phyloP scores from a whole-genome alignment of 2,329 filamentous ascomycete species.

The Aulographum hederae region DNA sequence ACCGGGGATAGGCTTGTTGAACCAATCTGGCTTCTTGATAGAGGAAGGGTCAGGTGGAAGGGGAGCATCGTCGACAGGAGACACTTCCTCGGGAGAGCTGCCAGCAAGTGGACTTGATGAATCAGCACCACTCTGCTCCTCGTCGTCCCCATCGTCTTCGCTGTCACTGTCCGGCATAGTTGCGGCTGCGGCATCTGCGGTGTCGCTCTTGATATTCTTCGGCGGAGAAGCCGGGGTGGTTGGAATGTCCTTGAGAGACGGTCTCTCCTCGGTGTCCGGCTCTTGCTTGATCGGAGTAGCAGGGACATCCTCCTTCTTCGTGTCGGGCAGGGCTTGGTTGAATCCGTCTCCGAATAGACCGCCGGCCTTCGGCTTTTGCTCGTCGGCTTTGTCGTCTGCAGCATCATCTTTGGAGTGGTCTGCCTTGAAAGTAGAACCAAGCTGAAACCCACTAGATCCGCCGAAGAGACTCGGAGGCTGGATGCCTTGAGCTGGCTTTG shows the following conservation, averaged over 20 bases:
- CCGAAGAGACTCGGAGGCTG: no score
- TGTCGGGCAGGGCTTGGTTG: slow-evolving; percentile 35
- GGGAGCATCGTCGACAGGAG: slow-evolving; percentile 16
- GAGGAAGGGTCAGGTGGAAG: slow-evolving; percentile 18
- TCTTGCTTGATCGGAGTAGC: slow-evolving; percentile 4
- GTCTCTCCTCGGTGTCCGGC: neutral
- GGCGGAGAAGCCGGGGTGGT: slow-evolving; percentile 1
- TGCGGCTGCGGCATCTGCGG: neutral
- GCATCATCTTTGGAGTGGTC: slow-evolving; percentile 40
- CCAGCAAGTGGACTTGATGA: neutral
- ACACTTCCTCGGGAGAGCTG: slow-evolving; percentile 7
- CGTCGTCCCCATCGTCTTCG: neutral
- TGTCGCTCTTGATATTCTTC: neutral
- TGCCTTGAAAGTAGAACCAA: slow-evolving; percentile 48
- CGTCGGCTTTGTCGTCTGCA: neutral
- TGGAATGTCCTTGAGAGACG: neutral
- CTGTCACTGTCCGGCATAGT: neutral
- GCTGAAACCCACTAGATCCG: slow-evolving; percentile 38
- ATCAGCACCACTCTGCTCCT: neutral
- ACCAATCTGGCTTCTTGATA: slow-evolving; percentile 2
- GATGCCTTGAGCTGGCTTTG: no score
- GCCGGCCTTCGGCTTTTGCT: slow-evolving; percentile 16
- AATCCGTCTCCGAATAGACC: slow-evolving; percentile 45
- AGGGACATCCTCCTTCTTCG: slow-evolving; percentile 2
- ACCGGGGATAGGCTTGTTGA: slow-evolving; percentile 1